Base-by-base conservation (phyloP, 1,139 yeast genomes). In the Taphrina deformans region DNA sequence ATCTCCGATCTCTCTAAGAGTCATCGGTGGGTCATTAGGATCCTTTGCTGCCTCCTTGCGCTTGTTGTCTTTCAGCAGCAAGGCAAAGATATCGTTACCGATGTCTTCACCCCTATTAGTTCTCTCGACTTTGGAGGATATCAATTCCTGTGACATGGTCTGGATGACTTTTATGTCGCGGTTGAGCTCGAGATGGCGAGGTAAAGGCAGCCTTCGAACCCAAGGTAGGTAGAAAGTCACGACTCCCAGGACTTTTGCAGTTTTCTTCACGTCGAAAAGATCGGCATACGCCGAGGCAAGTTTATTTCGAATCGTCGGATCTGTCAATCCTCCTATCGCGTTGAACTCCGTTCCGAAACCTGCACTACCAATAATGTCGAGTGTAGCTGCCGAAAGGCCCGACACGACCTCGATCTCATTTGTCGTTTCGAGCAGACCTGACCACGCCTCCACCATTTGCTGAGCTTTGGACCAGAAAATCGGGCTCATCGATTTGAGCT, bases 301-400 rank as follows among this genome's bases (percentile, higher is more conserved):
- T 18, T 44, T 63, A 41, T 55, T 62, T 14, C 63, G 29, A 16
- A 26, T 59, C 14, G 65, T 60, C 2, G 56, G 29, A 21, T 52
- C 56, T 10, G 46, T 35, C 55, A 59, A 45, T 10, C 29, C n/a
- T 21, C 59, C 67, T 10, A 69, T 33, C 14, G 69, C 60, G 33
- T 60, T 40, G 61, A 68, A 66, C n/a, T 65, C 65, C 18, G 61
- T 56, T 14, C 69, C 70, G 31, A 69, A 68, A 6, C 67, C 55
- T 5, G 70, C 68, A 40, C 55, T 46, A 23, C 67, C 68, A 29
- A 69, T 69, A 27, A 65, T 59, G 35, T 69, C 70, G 9, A 69
- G 66, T 24, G 70, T 67, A 21, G 68, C 52, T 4, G 67, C 55
- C 6, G 67, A 55, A 10, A 69, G 52, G 33, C 59, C 66, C 12